These are phyloP conservation scores for Tetraselmis striata DNA, from an alignment of 139 green algal genomes.

Conservation along the genomic window DNA sequence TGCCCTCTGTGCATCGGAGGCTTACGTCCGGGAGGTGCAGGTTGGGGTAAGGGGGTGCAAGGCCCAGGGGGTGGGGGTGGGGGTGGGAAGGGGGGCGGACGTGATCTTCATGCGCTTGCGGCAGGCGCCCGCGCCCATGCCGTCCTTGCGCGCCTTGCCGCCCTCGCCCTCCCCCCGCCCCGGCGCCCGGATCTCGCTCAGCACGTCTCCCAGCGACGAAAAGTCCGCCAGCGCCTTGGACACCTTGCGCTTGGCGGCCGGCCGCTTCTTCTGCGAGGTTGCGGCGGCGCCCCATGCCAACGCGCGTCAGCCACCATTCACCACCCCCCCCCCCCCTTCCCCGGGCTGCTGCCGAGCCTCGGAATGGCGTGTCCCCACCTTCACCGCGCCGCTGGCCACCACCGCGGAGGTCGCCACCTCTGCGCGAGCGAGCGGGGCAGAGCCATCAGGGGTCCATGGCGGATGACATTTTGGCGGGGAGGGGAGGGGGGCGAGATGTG, in stretches of 20 bases:
- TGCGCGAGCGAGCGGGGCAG: no score
- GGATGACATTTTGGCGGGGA: no score
- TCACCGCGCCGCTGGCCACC: background rate
- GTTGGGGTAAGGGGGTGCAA: no score
- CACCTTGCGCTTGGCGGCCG: background rate
- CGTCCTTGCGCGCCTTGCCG: background rate
- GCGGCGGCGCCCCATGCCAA: no score
- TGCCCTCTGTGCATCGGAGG: no score
- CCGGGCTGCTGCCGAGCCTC: background rate
- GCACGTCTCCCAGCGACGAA: background rate
- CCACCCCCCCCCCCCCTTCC: no score
- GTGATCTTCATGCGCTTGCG: background rate
- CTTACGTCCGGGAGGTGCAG: no score
- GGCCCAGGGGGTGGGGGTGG: background rate
- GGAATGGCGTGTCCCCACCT: background rate
- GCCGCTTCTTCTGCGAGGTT: background rate
- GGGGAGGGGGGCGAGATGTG: no score
- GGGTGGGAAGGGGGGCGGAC: background rate
- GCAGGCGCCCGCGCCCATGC: background rate
- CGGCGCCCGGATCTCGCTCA: background rate
- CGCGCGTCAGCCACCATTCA: no score
- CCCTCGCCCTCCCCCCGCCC: background rate
- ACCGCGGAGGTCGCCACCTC: background rate
- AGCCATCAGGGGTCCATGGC: no score
- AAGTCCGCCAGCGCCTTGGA: background rate